Evolutionary conservation across 805 yeast species (phyloP).

Genomic region (Komagataella phaffii): DNA sequence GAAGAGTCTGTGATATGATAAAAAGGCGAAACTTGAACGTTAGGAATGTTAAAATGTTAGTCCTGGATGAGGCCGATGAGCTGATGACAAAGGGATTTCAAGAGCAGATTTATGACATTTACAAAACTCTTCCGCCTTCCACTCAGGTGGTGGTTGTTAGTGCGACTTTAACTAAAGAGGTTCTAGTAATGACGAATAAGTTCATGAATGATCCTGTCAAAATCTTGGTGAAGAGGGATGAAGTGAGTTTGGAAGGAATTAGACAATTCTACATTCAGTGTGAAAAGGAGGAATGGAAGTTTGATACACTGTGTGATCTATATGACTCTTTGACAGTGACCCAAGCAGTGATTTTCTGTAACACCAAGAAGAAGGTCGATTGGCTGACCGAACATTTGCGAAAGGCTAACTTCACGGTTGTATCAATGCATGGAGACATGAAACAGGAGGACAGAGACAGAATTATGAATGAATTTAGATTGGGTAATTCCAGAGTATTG

Average conservation of each 20-base stretch:
- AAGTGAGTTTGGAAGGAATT: slow-evolving; percentile 89
- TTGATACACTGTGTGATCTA: slow-evolving; percentile 86
- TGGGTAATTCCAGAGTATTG: slow-evolving; percentile 85
- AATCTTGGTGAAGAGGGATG: slow-evolving; percentile 90
- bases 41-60: slow-evolving; percentile 80
- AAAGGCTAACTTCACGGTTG: slow-evolving; percentile 78
- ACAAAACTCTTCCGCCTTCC: slow-evolving; percentile 72
- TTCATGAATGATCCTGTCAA: slow-evolving; percentile 93
- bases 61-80: slow-evolving; percentile 98
- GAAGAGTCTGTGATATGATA: slow-evolving; percentile 94
- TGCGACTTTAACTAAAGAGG: slow-evolving; percentile 92
- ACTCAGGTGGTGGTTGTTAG: slow-evolving; percentile 91
- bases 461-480: slow-evolving; percentile 91
- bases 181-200: slow-evolving; percentile 78
- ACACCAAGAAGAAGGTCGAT: slow-evolving; percentile 90
- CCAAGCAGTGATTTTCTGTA: slow-evolving; percentile 96
- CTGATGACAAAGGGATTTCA: slow-evolving; percentile 87
- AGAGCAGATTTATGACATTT: slow-evolving; percentile 91
- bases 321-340: slow-evolving; percentile 93
- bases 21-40: slow-evolving; percentile 77
- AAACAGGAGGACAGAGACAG: slow-evolving; percentile 87
- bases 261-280: slow-evolving; percentile 86
- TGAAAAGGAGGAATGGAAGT: slow-evolving; percentile 88
- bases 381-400: slow-evolving; percentile 65
- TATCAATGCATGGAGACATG: slow-evolving; percentile 94